Conservation (phyloP, 1,284 basidiomycete genomes). For the Ceratorhiza oryzae-sativae region DNA sequence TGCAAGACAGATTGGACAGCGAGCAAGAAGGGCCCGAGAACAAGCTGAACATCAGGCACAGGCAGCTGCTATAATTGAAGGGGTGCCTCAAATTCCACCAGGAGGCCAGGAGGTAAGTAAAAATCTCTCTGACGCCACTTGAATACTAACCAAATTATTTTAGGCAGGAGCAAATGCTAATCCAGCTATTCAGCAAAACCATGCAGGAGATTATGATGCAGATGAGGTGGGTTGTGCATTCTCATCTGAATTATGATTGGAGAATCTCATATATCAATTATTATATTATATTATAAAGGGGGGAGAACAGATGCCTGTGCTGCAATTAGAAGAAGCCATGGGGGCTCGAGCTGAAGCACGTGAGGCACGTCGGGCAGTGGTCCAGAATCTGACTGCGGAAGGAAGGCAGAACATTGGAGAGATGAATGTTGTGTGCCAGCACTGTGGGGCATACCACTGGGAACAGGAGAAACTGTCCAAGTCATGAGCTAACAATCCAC, state of each 20-base stretch:
- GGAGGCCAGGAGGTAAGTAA: neutral
- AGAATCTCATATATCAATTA: too few species aligned
- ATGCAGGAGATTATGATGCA: too few species aligned
- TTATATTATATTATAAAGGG: neutral
- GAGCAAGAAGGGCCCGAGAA: neutral
- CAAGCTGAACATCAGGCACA: neutral
- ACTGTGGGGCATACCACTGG: conserved; percentile 9
- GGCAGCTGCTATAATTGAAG: neutral
- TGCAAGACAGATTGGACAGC: neutral
- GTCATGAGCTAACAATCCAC: neutral
- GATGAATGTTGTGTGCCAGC: neutral
- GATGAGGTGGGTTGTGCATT: too few species aligned
- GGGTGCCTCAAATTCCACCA: neutral
- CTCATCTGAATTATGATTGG: too few species aligned
- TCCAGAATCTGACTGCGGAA: neutral
- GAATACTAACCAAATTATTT: neutral
- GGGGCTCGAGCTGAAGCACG: neutral
- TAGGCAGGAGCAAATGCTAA: neutral
- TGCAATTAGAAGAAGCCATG: neutral
- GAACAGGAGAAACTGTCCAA: neutral
- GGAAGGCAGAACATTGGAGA: neutral
- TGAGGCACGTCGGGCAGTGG: neutral
- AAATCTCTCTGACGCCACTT: neutral
- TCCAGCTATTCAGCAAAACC: too few species aligned
- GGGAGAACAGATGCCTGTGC: neutral